Percentiles rank a stretch among this genome's conserved stretches.
Evolutionary conservation across 2,329 filamentous ascomycete genomes (phyloP).

Genomic region (Thielaviopsis musarum): DNA sequence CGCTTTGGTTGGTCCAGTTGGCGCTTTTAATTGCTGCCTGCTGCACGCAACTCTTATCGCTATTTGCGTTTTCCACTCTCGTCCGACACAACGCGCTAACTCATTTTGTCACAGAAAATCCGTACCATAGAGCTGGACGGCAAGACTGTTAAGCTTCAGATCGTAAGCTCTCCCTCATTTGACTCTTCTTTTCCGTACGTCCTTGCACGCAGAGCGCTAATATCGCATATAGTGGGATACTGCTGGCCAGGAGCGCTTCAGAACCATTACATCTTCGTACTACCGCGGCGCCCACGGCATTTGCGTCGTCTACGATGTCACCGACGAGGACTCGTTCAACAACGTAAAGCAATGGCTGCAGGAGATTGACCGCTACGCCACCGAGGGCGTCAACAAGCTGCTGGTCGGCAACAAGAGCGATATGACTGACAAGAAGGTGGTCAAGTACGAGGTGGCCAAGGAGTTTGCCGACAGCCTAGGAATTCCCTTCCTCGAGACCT

Average conservation of each 20-base stretch:
- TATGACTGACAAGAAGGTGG: conserved; percentile 99
- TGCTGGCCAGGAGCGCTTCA: conserved; percentile 96
- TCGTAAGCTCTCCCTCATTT: conserved; percentile 42
- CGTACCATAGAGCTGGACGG: conserved; percentile 97
- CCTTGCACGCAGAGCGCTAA: not conserved
- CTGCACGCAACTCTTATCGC: not conserved
- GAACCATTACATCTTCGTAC: conserved; percentile 98
- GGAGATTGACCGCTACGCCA: conserved; percentile 98
- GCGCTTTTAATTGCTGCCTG: not conserved
- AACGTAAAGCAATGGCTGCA: conserved; percentile 99
- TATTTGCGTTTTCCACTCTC: not conserved
- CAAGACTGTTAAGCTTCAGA: conserved; percentile 99
- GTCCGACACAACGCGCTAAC: conserved; percentile 14
- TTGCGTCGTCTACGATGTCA: conserved; percentile 99
- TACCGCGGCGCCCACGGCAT: conserved; percentile 98
- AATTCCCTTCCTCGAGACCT: conserved; percentile 98
- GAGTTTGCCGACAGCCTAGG: conserved; percentile 98
- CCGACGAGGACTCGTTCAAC: conserved; percentile 99
- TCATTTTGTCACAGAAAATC: conserved; percentile 59
- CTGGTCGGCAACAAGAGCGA: conserved; percentile 99
- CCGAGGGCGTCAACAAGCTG: conserved; percentile 98
- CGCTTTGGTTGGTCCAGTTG: not conserved
- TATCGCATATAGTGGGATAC: conserved; percentile 70
- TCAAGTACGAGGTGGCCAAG: conserved; percentile 99
- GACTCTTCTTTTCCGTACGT: not conserved